These are phyloP conservation scores for Arthrinium phaeospermum DNA, from an alignment of 2,329 filamentous ascomycete species.

Conservation along the genomic window DNA sequence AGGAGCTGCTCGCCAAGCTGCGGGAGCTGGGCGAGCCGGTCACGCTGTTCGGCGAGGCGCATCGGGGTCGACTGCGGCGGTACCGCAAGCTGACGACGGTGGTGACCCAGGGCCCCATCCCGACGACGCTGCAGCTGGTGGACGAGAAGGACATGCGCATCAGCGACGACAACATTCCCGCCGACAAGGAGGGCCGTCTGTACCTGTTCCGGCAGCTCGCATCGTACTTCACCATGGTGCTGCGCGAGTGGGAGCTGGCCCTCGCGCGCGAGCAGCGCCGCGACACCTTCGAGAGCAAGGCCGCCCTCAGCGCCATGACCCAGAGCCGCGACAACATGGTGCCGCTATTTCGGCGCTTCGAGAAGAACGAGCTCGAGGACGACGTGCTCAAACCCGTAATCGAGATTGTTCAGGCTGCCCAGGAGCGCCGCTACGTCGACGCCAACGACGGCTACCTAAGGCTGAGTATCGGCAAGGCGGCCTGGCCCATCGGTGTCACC, in stretches of 20 bases:
- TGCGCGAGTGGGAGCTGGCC: conserved; percentile 83
- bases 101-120: conserved; percentile 79
- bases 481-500: conserved; percentile 98
- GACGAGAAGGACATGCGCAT: conserved; percentile 91
- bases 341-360: conserved; percentile 88
- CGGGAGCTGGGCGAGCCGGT: conserved; percentile 75
- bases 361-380: conserved; percentile 79
- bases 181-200: conserved; percentile 67
- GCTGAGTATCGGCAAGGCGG: conserved; percentile 93
- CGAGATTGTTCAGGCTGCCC: conserved; percentile 90
- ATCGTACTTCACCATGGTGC: conserved; percentile 96
- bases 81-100: conserved; percentile 70
- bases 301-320: conserved; percentile 83
- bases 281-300: conserved; percentile 78
- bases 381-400: conserved; percentile 81
- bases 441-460: conserved; percentile 95
- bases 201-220: conserved; percentile 87
- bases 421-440: conserved; percentile 90
- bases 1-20: conserved; percentile 71
- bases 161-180: conserved; percentile 60
- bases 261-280: conserved; percentile 69
- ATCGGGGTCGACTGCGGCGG: conserved; percentile 70
- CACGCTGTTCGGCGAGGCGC: conserved; percentile 80
- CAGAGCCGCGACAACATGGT: conserved; percentile 87
- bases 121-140: conserved; percentile 80